Evolutionary conservation across 345 rosid genomes (phyloP), one percentile per base, ranked within the genome.

Genomic region (Microthlaspi erraticum): DNA sequence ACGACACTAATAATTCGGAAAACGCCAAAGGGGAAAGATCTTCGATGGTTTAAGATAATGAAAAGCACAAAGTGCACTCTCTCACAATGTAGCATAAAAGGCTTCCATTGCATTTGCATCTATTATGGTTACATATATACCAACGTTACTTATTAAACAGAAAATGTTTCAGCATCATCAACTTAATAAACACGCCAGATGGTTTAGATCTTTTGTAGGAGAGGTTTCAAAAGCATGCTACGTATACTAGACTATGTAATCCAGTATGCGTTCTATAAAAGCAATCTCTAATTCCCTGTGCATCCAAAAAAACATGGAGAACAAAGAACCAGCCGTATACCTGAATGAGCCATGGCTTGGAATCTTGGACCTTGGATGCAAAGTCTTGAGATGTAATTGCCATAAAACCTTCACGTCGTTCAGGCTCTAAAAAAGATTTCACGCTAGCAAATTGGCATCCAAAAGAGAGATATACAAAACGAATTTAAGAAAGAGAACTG

Each of bases 261-360:
- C 48, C 44, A 46, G 26, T 26, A 46, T 17, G 36, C 29, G 29
- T 26, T 26, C 29, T 26, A 26, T 3, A 26, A 26, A 26, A 26
- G 29, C 29, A 26, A 26, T 26, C 29, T 2, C 29, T 26, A 26
- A 26, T 26, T 26, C 29, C 29, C 29, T 26, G 29, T 26, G 29
- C 29, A 26, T 26, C 29, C 29, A 26, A 26, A 26, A 26, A 26
- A 26, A 1, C 4, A 26, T 26, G 29, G 29, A 26, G 29, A 26
- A 26, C 3, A 3, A 26, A 26, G 29, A 26, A 26, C 29, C 29
- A 26, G 5, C 29, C 29, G 29, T 26, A 23, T 79, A 93, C 98
- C 96, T 84, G 89, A 78, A 90, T 63, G 78, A 93, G 81, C 83
- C 79, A 80, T 68, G 98, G 91, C 79, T 75, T 83, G 69, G 87